Percentiles rank a stretch among this genome's conserved stretches.
Conservation (phyloP, 441 rosid genomes). For the Eruca vesicaria region DNA sequence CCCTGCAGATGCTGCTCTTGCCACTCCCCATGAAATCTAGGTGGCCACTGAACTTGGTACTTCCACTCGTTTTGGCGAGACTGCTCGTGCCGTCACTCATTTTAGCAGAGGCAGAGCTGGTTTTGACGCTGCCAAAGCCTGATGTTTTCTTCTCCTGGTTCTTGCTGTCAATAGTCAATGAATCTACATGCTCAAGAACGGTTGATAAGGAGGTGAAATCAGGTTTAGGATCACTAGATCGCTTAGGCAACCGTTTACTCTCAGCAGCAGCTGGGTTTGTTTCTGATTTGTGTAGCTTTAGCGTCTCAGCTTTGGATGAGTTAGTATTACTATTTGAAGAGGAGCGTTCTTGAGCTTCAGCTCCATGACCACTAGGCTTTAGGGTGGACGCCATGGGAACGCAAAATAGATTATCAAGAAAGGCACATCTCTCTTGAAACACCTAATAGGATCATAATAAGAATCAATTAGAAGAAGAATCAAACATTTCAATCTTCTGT, state of each 20-base stretch:
- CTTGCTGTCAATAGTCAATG: slow-evolving; percentile 41
- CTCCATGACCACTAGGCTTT: slow-evolving; percentile 39
- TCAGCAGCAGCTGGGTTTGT: slow-evolving; percentile 41
- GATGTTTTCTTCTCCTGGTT: slow-evolving; percentile 60
- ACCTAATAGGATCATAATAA: slow-evolving; percentile 20
- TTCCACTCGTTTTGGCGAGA: slow-evolving; percentile 67
- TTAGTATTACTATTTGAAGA: slow-evolving; percentile 41
- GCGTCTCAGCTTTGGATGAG: slow-evolving; percentile 6
- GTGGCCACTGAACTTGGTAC: slow-evolving; percentile 76
- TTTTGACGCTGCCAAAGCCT: slow-evolving; percentile 64
- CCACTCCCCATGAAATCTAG: slow-evolving; percentile 81
- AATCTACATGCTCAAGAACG: slow-evolving; percentile 41
- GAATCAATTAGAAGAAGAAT: slow-evolving; percentile 10
- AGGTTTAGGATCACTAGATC: slow-evolving; percentile 47
- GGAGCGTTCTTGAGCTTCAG: slow-evolving; percentile 38
- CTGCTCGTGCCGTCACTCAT: slow-evolving; percentile 68
- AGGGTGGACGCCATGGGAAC: slow-evolving; percentile 37
- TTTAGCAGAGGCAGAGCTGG: slow-evolving; percentile 75
- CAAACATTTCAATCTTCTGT: neutral
- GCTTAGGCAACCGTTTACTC: slow-evolving; percentile 43
- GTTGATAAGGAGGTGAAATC: slow-evolving; percentile 42
- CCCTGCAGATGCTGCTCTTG: slow-evolving; percentile 87
- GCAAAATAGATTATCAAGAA: slow-evolving; percentile 2
- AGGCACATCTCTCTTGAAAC: slow-evolving; percentile 16
- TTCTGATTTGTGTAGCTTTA: slow-evolving; percentile 34